A percentile compares a stretch with the other conserved stretches of the same genome.
phyloP scores from a whole-genome alignment of 305 asterid species.

The Coffea humblotiana region DNA sequence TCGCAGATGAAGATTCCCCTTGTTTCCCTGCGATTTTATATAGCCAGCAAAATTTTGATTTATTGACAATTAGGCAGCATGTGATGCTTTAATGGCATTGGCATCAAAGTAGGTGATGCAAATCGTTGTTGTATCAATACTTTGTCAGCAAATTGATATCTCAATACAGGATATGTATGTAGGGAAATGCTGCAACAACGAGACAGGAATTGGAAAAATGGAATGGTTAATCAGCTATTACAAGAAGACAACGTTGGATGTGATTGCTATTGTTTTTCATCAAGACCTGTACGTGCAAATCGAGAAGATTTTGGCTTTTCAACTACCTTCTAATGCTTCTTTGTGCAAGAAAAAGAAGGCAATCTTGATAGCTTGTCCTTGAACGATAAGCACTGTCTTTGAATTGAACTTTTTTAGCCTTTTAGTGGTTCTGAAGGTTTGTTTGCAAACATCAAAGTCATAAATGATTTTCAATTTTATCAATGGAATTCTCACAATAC shows the following conservation, averaged over 20 bases:
- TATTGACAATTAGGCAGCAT: too few species aligned
- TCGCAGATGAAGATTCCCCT: background rate
- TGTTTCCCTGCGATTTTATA: background rate
- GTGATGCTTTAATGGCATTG: background rate
- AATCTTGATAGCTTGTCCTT: too few species aligned
- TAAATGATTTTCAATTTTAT: too few species aligned
- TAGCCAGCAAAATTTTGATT: too few species aligned
- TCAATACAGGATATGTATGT: background rate
- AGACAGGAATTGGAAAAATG: background rate
- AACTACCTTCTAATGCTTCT: slow-evolving; percentile 2
- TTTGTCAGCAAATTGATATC: background rate
- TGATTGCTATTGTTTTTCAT: slow-evolving; percentile 8
- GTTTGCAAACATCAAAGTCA: too few species aligned
- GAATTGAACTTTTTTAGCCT: too few species aligned
- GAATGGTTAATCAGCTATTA: background rate
- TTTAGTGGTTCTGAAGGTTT: too few species aligned
- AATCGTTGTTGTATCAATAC: background rate
- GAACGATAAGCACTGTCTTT: too few species aligned
- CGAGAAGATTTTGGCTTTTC: background rate
- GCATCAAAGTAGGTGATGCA: background rate
- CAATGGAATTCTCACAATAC: too few species aligned
- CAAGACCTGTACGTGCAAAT: background rate
- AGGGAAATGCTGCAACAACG: slow-evolving; percentile 6
- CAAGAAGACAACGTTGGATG: background rate
- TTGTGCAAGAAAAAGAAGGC: background rate